Percentiles rank a stretch among this genome's conserved stretches.
Conservation (phyloP, 2,329 filamentous ascomycete genomes). For the Chalaropsis ovoidea region DNA sequence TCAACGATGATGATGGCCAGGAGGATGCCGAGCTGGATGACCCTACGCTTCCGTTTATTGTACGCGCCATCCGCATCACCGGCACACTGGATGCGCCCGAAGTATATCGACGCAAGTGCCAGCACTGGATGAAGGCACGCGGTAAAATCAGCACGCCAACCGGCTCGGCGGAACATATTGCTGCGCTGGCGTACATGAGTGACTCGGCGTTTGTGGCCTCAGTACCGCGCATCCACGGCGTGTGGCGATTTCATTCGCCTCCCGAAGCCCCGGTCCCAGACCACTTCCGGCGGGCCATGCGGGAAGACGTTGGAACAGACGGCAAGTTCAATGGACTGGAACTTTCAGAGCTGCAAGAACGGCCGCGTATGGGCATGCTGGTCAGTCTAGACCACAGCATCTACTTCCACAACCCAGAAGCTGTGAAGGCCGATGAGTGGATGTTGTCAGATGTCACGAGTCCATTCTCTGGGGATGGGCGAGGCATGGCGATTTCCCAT, state of each 20-base stretch:
- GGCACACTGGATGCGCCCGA: slow-evolving; percentile 34
- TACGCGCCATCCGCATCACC: slow-evolving; percentile 36
- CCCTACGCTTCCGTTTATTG: slow-evolving; percentile 42
- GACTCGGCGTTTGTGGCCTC: slow-evolving; percentile 93
- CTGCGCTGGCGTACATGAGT: slow-evolving; percentile 83
- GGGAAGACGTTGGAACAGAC: slow-evolving; percentile 27
- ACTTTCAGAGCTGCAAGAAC: slow-evolving; percentile 41
- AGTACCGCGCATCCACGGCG: slow-evolving; percentile 65
- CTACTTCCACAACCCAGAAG: slow-evolving; percentile 54
- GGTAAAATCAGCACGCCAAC: slow-evolving; percentile 64
- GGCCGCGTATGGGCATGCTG: slow-evolving; percentile 68
- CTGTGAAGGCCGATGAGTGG: slow-evolving; percentile 58
- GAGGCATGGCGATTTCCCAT: slow-evolving; percentile 64
- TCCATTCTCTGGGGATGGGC: slow-evolving; percentile 68
- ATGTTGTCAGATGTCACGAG: slow-evolving; percentile 72
- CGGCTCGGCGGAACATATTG: slow-evolving; percentile 70
- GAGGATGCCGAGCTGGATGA: slow-evolving; percentile 39
- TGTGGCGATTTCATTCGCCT: slow-evolving; percentile 60
- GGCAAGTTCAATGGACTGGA: slow-evolving; percentile 32
- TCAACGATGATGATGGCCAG: slow-evolving; percentile 35
- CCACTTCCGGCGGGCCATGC: slow-evolving; percentile 13
- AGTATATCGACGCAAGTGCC: slow-evolving; percentile 56
- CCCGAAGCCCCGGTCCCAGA: slow-evolving; percentile 32
- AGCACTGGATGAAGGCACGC: slow-evolving; percentile 64
- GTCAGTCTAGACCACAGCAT: slow-evolving; percentile 69